These are phyloP conservation scores for Rosa lucieae DNA, from an alignment of 306 rosid genomes.

Conservation along the genomic window DNA sequence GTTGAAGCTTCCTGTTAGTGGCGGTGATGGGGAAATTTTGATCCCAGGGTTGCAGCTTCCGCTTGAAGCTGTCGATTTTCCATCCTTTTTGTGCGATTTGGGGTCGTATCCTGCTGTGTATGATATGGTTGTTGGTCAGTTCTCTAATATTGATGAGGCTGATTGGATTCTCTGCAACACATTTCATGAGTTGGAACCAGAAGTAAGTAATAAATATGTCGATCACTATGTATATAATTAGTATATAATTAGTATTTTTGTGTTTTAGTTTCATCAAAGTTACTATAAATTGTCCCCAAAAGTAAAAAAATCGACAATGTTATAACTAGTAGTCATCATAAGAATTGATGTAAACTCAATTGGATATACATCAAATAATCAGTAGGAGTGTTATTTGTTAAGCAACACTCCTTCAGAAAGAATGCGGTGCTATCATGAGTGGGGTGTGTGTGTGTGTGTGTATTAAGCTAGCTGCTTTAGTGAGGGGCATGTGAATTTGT, in stretches of 20 bases:
- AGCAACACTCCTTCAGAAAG: too few relatives aligned
- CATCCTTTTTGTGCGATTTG: slow-evolving; percentile 36
- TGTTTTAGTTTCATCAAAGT: too few relatives aligned
- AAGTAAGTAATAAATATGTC: slow-evolving; percentile 25
- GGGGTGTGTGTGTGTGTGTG: too few relatives aligned
- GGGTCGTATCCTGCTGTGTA: slow-evolving; percentile 47
- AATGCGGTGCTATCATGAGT: too few relatives aligned
- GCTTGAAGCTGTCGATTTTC: slow-evolving; percentile 48
- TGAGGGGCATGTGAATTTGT: too few relatives aligned
- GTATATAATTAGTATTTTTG: neutral
- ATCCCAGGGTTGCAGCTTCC: slow-evolving; percentile 44
- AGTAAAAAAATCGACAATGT: too few relatives aligned
- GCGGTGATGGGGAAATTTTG: slow-evolving; percentile 23
- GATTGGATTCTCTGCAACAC: slow-evolving; percentile 57
- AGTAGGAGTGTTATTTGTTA: too few relatives aligned
- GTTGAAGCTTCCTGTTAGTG: slow-evolving; percentile 9
- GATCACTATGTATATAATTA: neutral
- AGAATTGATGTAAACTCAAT: too few relatives aligned
- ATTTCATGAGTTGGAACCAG: slow-evolving; percentile 50
- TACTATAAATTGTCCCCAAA: too few relatives aligned
- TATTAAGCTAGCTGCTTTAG: too few relatives aligned
- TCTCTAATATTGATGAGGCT: slow-evolving; percentile 39
- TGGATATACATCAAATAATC: too few relatives aligned
- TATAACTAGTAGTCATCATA: too few relatives aligned
- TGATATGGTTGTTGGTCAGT: slow-evolving; percentile 47